These are phyloP conservation scores for Crithidia fasciculata DNA, from an alignment of 208 protist species.

Conservation along the genomic window DNA sequence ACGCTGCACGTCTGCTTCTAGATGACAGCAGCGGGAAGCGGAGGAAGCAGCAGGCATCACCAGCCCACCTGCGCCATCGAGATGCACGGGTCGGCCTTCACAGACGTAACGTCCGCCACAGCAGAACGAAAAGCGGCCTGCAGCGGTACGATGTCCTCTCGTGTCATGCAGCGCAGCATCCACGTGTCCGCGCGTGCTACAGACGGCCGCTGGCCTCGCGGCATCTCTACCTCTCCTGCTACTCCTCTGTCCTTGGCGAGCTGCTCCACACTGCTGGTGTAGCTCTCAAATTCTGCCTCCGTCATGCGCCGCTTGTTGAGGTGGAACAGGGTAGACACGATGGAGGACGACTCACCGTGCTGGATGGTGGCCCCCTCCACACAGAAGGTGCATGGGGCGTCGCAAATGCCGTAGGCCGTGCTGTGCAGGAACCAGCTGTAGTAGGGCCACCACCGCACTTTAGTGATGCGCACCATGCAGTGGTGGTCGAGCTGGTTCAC, in stretches of 20 bases:
- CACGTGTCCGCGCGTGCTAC: not conserved
- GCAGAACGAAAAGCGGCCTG: not conserved
- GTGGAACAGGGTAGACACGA: not conserved
- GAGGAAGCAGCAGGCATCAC: not conserved
- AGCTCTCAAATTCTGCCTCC: not conserved
- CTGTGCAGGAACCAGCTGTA: not conserved
- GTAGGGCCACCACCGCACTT: conserved; percentile 10
- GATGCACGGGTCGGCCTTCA: not conserved
- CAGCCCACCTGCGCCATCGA: not conserved
- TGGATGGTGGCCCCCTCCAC: not conserved
- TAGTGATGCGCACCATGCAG: conserved; percentile 1
- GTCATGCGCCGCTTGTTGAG: not conserved
- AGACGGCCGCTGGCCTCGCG: not conserved
- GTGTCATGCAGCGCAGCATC: conserved; percentile 13
- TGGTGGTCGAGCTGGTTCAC: not conserved
- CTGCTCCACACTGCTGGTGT: not conserved
- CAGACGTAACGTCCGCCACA: not conserved
- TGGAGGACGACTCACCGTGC: not conserved
- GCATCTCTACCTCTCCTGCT: not conserved
- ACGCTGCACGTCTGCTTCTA: no score
- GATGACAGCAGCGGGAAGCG: no score
- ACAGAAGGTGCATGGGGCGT: not conserved
- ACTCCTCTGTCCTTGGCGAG: not conserved
- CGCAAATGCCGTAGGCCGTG: not conserved
- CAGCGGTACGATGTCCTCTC: not conserved